These are phyloP conservation scores for Naganishia kalamii DNA, from an alignment of 768 basidiomycete species.

Conservation along the genomic window DNA sequence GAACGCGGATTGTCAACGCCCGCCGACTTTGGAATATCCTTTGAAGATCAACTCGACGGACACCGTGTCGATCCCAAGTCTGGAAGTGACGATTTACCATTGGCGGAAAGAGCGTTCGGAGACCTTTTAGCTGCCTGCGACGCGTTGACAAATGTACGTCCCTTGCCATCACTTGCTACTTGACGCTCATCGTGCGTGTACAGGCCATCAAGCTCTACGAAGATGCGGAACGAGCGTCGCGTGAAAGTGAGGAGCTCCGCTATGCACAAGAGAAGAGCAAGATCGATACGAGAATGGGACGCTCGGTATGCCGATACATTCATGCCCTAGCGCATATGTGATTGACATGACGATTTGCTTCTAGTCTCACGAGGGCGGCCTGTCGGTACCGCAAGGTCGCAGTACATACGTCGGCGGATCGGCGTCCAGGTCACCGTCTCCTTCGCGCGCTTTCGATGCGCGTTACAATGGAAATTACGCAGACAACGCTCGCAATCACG, in stretches of 20 bases:
- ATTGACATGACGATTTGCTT: not conserved
- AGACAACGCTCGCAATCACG: not conserved
- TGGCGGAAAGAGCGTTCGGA: conserved; percentile 69
- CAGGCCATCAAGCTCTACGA: conserved; percentile 64
- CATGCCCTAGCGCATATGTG: no score
- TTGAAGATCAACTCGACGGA: conserved; percentile 17
- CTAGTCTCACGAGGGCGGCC: not conserved
- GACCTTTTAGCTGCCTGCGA: conserved; percentile 68
- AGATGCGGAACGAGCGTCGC: conserved; percentile 64
- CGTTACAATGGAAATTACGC: not conserved
- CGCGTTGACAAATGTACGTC: conserved; percentile 54
- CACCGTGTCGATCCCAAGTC: not conserved
- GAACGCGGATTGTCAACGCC: conserved; percentile 29
- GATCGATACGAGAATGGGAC: conserved; percentile 62
- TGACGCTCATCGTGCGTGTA: not conserved
- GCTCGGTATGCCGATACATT: conserved; percentile 57
- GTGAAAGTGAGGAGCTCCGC: conserved; percentile 54
- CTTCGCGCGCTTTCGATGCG: not conserved
- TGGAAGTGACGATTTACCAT: conserved; percentile 42
- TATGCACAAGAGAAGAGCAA: conserved; percentile 65
- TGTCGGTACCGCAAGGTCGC: not conserved
- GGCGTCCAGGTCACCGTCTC: conserved; percentile 11
- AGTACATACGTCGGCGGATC: not conserved
- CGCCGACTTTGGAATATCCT: not conserved
- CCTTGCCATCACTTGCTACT: not conserved